These are phyloP conservation scores for Oryza nivara DNA, from an alignment of 176 grass and related monocot genomes.

Conservation along the genomic window DNA sequence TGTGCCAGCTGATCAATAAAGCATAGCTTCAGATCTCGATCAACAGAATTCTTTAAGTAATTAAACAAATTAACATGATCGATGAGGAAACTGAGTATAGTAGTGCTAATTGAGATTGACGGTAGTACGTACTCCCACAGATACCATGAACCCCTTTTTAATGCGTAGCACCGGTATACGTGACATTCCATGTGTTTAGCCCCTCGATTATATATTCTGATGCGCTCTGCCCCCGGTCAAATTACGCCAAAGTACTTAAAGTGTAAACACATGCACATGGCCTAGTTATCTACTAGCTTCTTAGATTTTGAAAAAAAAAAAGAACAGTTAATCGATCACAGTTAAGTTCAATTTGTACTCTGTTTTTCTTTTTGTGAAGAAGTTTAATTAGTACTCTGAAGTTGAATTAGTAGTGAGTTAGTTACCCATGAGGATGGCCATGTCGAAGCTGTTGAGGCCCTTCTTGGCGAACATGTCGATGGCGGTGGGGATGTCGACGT, in stretches of 20 bases:
- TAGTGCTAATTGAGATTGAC: neutral
- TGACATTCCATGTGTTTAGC: constrained; percentile 44
- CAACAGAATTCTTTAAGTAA: neutral
- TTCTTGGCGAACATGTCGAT: constrained; percentile 51
- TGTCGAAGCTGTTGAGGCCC: constrained; percentile 63
- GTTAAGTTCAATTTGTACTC: neutral
- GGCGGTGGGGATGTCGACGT: constrained; percentile 50
- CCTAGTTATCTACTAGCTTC: neutral
- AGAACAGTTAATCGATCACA: neutral
- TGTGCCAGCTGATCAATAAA: neutral
- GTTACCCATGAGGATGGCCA: constrained; percentile 79
- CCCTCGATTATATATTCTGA: neutral
- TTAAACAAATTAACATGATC: neutral
- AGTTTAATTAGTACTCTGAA: no score
- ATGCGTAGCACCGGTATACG: neutral
- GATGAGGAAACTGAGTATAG: neutral
- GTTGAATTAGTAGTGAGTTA: no score
- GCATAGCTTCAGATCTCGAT: constrained; percentile 32
- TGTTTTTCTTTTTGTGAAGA: no score
- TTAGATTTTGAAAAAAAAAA: neutral
- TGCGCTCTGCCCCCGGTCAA: constrained; percentile 30
- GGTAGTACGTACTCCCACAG: neutral
- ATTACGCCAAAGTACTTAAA: constrained; percentile 3
- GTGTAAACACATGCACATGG: constrained; percentile 13
- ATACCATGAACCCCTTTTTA: constrained; percentile 2